Base-by-base conservation (phyloP, 2,329 filamentous ascomycete genomes). In the Colletotrichum aenigma region DNA sequence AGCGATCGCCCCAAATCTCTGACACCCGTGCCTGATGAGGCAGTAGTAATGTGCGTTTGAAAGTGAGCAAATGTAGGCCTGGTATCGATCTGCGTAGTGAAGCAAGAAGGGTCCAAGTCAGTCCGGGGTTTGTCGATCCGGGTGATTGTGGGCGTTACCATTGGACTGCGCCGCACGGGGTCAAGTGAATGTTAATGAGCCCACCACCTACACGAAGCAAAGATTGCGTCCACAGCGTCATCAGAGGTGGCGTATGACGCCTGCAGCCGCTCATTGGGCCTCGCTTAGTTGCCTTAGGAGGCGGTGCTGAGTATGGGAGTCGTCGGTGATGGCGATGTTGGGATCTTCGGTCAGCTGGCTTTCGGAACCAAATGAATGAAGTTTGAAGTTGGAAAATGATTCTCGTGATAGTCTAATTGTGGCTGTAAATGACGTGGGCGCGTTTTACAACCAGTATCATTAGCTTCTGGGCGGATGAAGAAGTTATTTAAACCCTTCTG, bases 41-140 rank as follows among this genome's bases (percentile, higher is more conserved):
- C 12, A 52, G 43, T 52, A 21, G 18, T 13, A 21, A 21, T 21
- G 43, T 52, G 43, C 6, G 6, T 13, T 21, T 21, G 18, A 52
- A 3, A 52, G n/a, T 13, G 10, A 52, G 43, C 43, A 21, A 58
- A 28, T 24, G 6, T 58, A 56, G 21, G 21, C 55, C 6, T 18
- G 4, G 18, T 32, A 36, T 66, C 32, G 5, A 26, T 58, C 71
- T 66, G 71, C 66, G 66, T 36, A 26, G 24, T 76, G 71, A 76
- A 75, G 74, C 71, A 48, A 64, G 71, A 71, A 76, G 71, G 71
- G 74, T 75, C 61, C 52, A 26, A 34, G 43, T 26, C n/a, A 55
- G 36, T n/a, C 30, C 30, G 7, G 61, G 66, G 60, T 36, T 21
- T 24, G 74, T 32, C 52, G 74, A 76, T 76, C 74, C 18, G 43